Percentiles rank a stretch among this genome's conserved stretches.
phyloP scores from a whole-genome alignment of 164 flowering plant genomes.

The Sextonia rubra region DNA sequence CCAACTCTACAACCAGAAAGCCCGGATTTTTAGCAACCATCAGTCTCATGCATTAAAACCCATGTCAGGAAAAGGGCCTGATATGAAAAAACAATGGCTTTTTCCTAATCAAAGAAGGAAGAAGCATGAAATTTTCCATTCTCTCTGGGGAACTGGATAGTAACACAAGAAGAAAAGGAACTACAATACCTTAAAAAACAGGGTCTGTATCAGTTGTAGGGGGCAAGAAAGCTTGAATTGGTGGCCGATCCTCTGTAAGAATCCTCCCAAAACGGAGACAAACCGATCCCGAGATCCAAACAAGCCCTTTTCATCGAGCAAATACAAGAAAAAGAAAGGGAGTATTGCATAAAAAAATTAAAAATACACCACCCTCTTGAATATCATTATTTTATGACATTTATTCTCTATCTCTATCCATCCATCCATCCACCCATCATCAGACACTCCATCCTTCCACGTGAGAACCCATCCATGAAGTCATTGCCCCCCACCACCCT shows the following conservation, averaged over 20 bases:
- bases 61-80: neutral
- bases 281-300: slow-evolving; percentile 54
- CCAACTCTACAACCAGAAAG: neutral
- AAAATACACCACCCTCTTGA: slow-evolving; percentile 16
- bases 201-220: slow-evolving; percentile 45
- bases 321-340: slow-evolving; percentile 16
- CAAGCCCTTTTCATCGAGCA: slow-evolving; percentile 29
- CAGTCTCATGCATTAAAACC: neutral
- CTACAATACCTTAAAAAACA: slow-evolving; percentile 26
- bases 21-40: neutral
- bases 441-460: slow-evolving; percentile 9
- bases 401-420: neutral
- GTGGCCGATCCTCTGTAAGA: slow-evolving; percentile 35
- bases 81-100: neutral
- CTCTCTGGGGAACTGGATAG: neutral
- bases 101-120: neutral
- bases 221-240: slow-evolving; percentile 45
- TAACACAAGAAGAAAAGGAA: neutral
- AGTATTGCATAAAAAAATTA: slow-evolving; percentile 5
- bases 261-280: slow-evolving; percentile 33
- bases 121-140: neutral
- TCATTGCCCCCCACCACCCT: neutral
- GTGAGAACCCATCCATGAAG: neutral
- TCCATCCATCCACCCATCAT: slow-evolving; percentile 7
- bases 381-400: neutral